Conservation (phyloP, 495 filamentous ascomycete species). For the Penicillium antarcticum region DNA sequence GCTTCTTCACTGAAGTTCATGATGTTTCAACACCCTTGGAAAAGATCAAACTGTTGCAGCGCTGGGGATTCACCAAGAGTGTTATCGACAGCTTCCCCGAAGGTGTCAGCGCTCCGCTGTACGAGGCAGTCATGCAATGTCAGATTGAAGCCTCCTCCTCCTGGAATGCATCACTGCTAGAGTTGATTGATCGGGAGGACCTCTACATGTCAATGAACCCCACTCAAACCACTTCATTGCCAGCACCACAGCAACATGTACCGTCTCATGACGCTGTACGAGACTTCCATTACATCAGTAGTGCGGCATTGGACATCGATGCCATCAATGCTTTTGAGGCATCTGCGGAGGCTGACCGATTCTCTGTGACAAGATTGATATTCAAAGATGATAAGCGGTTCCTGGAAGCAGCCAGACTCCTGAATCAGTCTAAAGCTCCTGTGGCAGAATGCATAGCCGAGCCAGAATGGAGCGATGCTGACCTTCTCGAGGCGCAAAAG, state of each 20-base stretch:
- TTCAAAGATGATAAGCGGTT: constrained; percentile 90
- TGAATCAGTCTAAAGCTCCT: constrained; percentile 74
- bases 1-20: constrained; percentile 46
- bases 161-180: constrained; percentile 67
- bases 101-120: constrained; percentile 70
- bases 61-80: constrained; percentile 42
- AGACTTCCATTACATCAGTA: constrained; percentile 73
- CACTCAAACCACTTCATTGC: constrained; percentile 28
- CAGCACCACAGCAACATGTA: constrained; percentile 34
- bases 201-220: constrained; percentile 62
- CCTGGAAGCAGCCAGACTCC: constrained; percentile 70
- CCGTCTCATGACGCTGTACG: constrained; percentile 62
- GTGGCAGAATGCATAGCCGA: constrained; percentile 73
- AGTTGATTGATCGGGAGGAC: constrained; percentile 80
- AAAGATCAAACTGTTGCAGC: constrained; percentile 40
- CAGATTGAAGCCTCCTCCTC: constrained; percentile 74
- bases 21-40: constrained; percentile 28
- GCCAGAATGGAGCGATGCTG: constrained; percentile 75
- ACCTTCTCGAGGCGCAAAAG: constrained; percentile 92
- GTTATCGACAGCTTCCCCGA: constrained; percentile 76
- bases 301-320: constrained; percentile 56
- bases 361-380: constrained; percentile 74
- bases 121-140: constrained; percentile 78
- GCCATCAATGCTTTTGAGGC: constrained; percentile 58
- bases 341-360: constrained; percentile 72